These are phyloP conservation scores for Xylaria flabelliformis DNA, from an alignment of 495 filamentous ascomycete species.

Conservation along the genomic window DNA sequence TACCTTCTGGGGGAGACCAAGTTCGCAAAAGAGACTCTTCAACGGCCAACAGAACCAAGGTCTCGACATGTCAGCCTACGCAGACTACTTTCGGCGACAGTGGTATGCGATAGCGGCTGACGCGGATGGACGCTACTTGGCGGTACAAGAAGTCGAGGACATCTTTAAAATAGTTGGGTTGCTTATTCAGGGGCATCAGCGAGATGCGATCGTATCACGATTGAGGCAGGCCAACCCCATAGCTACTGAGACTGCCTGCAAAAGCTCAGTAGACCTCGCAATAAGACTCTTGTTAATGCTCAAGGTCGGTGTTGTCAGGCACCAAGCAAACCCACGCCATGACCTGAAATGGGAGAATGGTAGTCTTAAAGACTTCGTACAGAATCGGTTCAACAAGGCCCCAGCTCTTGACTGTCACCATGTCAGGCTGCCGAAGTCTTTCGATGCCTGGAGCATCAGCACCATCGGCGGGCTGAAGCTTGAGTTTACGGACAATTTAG, in stretches of 20 bases:
- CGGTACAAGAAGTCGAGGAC: slow-evolving; percentile 14
- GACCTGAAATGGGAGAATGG: slow-evolving; percentile 18
- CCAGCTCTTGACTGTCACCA: slow-evolving; percentile 28
- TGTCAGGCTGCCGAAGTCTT: slow-evolving; percentile 36
- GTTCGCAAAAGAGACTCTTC: slow-evolving; percentile 11
- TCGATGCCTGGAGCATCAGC: slow-evolving; percentile 36
- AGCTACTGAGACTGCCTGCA: slow-evolving; percentile 24
- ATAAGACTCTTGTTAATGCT: slow-evolving; percentile 32
- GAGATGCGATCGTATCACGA: slow-evolving; percentile 8
- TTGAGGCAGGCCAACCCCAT: not conserved
- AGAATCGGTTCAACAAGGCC: slow-evolving; percentile 10
- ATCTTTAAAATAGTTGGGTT: slow-evolving; percentile 3
- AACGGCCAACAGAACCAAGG: slow-evolving; percentile 25
- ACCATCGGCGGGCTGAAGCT: slow-evolving; percentile 50
- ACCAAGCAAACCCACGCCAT: slow-evolving; percentile 24
- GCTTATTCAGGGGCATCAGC: not conserved
- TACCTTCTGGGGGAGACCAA: not conserved
- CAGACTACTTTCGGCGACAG: slow-evolving; percentile 27
- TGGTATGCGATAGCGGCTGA: slow-evolving; percentile 30
- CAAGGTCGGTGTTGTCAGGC: slow-evolving; percentile 31
- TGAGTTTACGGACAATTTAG: slow-evolving; percentile 52
- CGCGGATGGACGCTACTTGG: slow-evolving; percentile 26
- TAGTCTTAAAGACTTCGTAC: slow-evolving; percentile 23
- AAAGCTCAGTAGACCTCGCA: slow-evolving; percentile 30
- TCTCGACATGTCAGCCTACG: slow-evolving; percentile 24